Base-by-base conservation (phyloP, 1,284 basidiomycete species). In the Sanguinoderma infundibulare region DNA sequence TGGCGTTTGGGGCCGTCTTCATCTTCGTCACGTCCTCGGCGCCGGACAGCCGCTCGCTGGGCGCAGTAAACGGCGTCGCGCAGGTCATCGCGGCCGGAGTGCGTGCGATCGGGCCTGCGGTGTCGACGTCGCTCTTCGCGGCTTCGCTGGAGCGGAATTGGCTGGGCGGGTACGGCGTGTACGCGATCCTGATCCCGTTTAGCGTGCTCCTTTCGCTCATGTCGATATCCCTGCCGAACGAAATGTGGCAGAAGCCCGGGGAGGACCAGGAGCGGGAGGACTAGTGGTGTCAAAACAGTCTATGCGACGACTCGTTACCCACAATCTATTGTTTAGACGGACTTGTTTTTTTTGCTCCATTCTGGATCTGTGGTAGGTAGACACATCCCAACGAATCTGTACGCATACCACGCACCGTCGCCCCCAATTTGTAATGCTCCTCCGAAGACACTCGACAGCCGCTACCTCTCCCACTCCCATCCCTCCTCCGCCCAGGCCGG, bases 81-180 rank as follows among this genome's bases (percentile, higher is more conserved):
- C 76, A 78, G 60, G 63, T 78, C 39, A 61, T 73, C 32, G 76
- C 74, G n/a, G 72, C 83, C 9, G 74, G 81, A 53, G 70, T 79
- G 38, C 84, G 94, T 35, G 84, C 90, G 26, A 80, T 94, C 60
- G 92, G 93, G 1, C 93, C 94, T 9, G 87, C 87, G 0, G 73
- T 79, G 9, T 78, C 87, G 0, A 87, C 86, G 47, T 90, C 89
- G 47, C 78, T 91, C 59, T 91, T 89, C 73, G 90, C 90, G 22
- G 69, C 88, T 10, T 89, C 89, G 2, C 81, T 88, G 22, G 78
- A 83, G 65, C 77, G 80, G 39, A 70, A 74, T 50, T 76, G 74
- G 68, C 55, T 77, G 2, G 72, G 72, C 26, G 76, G 76, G 14
- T 64, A 69, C 36, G 69, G 70, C 15, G 76, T 76, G 5, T 78